A percentile compares a stretch with the other conserved stretches of the same genome.
Evolutionary conservation across 202 grass and related monocot genomes (phyloP).

Genomic region (Saccharum hybrid): DNA sequence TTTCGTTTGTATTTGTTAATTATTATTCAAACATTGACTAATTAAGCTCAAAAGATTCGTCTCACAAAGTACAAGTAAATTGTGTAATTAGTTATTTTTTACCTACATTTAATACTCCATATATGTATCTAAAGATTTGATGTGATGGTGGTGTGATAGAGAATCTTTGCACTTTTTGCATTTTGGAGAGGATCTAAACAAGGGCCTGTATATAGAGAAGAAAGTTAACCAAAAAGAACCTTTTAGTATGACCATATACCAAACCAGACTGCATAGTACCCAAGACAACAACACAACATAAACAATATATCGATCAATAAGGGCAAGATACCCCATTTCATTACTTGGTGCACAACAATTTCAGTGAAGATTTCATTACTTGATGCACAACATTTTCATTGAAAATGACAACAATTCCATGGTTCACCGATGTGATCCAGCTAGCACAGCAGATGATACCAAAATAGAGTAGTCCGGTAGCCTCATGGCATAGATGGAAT

Average conservation of each 20-base stretch:
- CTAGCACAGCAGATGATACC: constrained; percentile 41
- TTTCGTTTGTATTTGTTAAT: too few relatives aligned
- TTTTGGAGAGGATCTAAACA: too few relatives aligned
- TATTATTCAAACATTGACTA: too few relatives aligned
- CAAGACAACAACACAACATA: constrained; percentile 11
- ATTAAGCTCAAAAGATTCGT: too few relatives aligned
- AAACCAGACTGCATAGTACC: not conserved
- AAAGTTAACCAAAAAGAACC: not conserved
- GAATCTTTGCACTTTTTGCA: too few relatives aligned
- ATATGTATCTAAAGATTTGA: too few relatives aligned
- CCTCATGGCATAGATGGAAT: constrained; percentile 38
- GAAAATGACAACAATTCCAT: constrained; percentile 37
- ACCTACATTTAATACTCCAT: too few relatives aligned
- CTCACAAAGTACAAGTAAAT: too few relatives aligned
- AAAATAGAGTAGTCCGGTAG: constrained; percentile 38
- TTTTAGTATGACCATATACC: not conserved
- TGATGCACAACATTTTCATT: constrained; percentile 42
- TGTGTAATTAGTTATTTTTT: too few relatives aligned
- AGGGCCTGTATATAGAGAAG: not conserved
- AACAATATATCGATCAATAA: not conserved
- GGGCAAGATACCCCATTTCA: not conserved
- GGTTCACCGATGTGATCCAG: constrained; percentile 45
- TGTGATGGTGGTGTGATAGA: too few relatives aligned
- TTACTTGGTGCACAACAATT: constrained; percentile 42
- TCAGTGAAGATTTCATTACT: constrained; percentile 24